phyloP scores from a whole-genome alignment of 495 filamentous ascomycete genomes.

The Zalerion maritima region DNA sequence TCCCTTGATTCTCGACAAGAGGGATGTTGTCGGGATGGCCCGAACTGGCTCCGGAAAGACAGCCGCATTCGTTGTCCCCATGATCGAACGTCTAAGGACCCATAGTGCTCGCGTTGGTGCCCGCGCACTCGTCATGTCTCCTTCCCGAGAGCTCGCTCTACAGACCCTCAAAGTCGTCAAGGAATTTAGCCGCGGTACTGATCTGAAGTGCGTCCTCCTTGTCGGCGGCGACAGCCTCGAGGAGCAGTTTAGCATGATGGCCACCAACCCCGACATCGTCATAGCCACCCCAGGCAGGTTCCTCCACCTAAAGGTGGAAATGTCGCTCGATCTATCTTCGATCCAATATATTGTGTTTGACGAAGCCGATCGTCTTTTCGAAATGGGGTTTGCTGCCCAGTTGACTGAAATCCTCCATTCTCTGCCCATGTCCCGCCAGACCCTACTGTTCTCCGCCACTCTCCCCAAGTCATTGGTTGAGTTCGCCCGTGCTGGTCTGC shows the following conservation, averaged over 20 bases:
- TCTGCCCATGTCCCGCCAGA: constrained; percentile 71
- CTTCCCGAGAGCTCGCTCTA: constrained; percentile 80
- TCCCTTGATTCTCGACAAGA: constrained; percentile 70
- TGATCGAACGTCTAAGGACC: constrained; percentile 87
- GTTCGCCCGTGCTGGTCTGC: constrained; percentile 83
- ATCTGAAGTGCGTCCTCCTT: constrained; percentile 73
- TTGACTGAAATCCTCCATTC: constrained; percentile 86
- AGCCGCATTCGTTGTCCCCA: constrained; percentile 91
- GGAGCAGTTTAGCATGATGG: constrained; percentile 89
- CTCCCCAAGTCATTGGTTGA: constrained; percentile 87
- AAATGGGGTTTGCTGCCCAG: constrained; percentile 94
- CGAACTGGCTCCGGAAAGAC: constrained; percentile 95
- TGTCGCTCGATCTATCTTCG: constrained; percentile 73
- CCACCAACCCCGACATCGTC: constrained; percentile 85
- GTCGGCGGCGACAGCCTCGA: constrained; percentile 93
- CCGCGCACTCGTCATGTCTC: constrained; percentile 74
- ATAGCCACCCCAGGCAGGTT: constrained; percentile 95
- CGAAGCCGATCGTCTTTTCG: constrained; percentile 90
- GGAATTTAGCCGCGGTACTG: constrained; percentile 79
- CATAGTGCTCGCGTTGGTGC: constrained; percentile 77
- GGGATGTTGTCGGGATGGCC: constrained; percentile 96
- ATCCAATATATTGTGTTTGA: constrained; percentile 91
- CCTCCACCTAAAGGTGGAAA: constrained; percentile 88
- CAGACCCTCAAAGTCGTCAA: constrained; percentile 95
- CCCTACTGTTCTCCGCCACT: constrained; percentile 86